Conservation (phyloP, 106 monocot species). For the Acorus calamus region DNA sequence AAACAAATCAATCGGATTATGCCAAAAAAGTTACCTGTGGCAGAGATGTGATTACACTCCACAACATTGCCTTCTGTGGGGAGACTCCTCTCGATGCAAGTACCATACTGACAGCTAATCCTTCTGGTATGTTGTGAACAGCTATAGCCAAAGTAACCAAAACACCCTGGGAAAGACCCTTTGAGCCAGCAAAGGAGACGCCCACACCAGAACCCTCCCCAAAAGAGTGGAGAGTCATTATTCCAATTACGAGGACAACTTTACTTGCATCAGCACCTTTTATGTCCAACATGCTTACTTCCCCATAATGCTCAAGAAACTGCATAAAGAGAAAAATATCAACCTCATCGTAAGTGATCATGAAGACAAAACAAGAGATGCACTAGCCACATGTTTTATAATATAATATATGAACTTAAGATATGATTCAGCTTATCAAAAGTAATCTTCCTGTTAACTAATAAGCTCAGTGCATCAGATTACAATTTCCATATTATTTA, state of each 20-base stretch:
- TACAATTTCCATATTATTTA: too few species aligned
- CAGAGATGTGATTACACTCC: slow-evolving; percentile 97
- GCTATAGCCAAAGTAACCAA: slow-evolving; percentile 92
- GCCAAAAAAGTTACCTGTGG: slow-evolving; percentile 56
- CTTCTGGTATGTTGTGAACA: slow-evolving; percentile 97
- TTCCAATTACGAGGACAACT: slow-evolving; percentile 85
- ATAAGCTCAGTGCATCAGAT: too few species aligned
- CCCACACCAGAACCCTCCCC: slow-evolving; percentile 98
- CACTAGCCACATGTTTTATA: too few species aligned
- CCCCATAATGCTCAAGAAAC: slow-evolving; percentile 90
- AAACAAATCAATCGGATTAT: not conserved
- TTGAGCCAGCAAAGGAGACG: slow-evolving; percentile 92
- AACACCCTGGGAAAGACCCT: slow-evolving; percentile 89
- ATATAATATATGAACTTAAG: too few species aligned
- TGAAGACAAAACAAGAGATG: too few species aligned
- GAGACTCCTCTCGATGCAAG: slow-evolving; percentile 90
- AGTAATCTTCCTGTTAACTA: too few species aligned
- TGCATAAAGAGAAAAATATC: slow-evolving; percentile 9
- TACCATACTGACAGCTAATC: slow-evolving; percentile 98
- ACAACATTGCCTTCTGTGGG: slow-evolving; percentile 92
- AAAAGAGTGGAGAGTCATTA: slow-evolving; percentile 99
- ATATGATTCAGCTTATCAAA: too few species aligned
- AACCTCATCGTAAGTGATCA: not conserved
- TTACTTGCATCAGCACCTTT: slow-evolving; percentile 99
- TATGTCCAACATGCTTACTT: slow-evolving; percentile 97